phyloP scores from a whole-genome alignment of 192 early-diverging fungal genomes.

The Backusella tuberculispora region DNA sequence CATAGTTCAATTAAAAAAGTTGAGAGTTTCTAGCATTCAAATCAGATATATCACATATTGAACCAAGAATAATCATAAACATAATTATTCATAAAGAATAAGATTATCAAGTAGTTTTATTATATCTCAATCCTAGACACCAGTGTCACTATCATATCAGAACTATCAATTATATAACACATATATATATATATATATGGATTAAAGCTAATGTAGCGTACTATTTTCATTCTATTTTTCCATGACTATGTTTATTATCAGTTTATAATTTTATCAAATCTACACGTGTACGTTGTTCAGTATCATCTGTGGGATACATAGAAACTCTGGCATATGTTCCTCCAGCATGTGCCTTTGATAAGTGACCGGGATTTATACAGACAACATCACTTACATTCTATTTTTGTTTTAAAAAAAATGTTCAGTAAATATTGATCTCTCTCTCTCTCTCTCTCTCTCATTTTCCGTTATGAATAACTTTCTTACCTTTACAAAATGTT shows the following conservation, averaged over 20 bases:
- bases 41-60: too few species aligned
- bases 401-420: conserved; percentile 25
- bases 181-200: too few species aligned
- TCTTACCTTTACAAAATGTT: conserved; percentile 66
- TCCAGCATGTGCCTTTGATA: conserved; percentile 68
- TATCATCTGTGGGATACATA: conserved; percentile 61
- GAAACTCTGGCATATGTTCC: conserved; percentile 83
- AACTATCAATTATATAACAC: too few species aligned
- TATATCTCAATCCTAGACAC: too few species aligned
- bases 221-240: too few species aligned
- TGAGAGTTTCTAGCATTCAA: too few species aligned
- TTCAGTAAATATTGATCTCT: background rate
- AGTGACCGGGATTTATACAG: conserved; percentile 83
- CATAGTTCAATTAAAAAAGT: too few species aligned
- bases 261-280: conserved; percentile 45
- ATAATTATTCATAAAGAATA: too few species aligned
- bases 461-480: background rate
- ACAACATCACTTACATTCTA: conserved; percentile 69
- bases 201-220: too few species aligned
- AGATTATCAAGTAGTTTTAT: too few species aligned
- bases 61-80: too few species aligned
- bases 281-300: conserved; percentile 42
- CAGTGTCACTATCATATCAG: too few species aligned
- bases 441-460: background rate
- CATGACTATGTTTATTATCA: background rate